Evolutionary conservation across 2,329 filamentous ascomycete species (phyloP).

Genomic region (Sporothrix pallida): DNA sequence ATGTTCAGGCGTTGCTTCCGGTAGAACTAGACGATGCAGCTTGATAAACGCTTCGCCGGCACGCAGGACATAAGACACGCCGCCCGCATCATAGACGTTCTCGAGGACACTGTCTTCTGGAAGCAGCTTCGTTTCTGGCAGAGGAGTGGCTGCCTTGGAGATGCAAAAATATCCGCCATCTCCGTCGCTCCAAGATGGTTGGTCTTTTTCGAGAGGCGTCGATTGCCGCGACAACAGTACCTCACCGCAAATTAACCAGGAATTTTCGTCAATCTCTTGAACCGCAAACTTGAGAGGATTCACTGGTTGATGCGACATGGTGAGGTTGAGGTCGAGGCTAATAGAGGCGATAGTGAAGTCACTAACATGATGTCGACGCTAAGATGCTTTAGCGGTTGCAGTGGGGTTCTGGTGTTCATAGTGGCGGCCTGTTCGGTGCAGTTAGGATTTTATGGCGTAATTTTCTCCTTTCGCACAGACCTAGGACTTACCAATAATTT

Average conservation of each 20-base stretch:
- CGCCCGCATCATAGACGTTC: constrained; percentile 18
- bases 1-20: background rate
- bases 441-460: too few relatives aligned
- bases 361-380: too few relatives aligned
- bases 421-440: too few relatives aligned
- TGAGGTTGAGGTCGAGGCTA: too few relatives aligned
- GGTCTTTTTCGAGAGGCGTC: background rate
- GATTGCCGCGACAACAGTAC: background rate
- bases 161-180: background rate
- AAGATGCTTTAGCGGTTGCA: too few relatives aligned
- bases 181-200: constrained; percentile 22
- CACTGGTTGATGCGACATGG: too few relatives aligned
- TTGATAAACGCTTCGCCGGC: constrained; percentile 17
- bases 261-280: background rate
- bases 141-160: background rate
- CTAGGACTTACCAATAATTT: too few relatives aligned
- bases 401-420: too few relatives aligned
- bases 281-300: background rate
- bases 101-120: background rate
- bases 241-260: constrained; percentile 9
- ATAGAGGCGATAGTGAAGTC: too few relatives aligned
- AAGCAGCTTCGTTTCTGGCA: background rate
- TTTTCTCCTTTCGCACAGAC: too few relatives aligned
- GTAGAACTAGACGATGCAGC: background rate
- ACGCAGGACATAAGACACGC: constrained; percentile 3